Percentiles rank a stretch among this genome's conserved stretches.
Conservation (phyloP, 352 stramenopile genomes). For the Pythium phragmiticola region DNA sequence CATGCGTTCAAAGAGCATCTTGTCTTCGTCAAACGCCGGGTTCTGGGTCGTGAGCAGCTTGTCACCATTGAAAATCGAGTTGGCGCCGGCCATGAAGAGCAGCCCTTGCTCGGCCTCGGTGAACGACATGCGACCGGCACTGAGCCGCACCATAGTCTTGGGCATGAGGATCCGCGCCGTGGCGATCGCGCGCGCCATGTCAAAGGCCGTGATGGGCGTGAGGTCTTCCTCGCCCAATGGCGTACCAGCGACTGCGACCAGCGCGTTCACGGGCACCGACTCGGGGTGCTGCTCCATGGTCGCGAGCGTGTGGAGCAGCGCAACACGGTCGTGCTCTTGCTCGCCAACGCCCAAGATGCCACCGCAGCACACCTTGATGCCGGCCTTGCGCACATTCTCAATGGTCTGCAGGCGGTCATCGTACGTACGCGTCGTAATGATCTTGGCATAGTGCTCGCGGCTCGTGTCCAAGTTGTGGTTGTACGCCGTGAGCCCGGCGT, state of each 20-base stretch:
- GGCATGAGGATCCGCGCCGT: constrained; percentile 97
- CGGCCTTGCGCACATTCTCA: constrained; percentile 95
- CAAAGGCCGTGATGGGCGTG: constrained; percentile 89
- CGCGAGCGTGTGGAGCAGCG: constrained; percentile 94
- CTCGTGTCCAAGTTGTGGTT: constrained; percentile 99
- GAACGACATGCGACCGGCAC: constrained; percentile 96
- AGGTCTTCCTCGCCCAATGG: constrained; percentile 92
- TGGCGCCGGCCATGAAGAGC: constrained; percentile 97
- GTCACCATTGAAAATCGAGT: constrained; percentile 99
- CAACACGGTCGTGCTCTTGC: constrained; percentile 93
- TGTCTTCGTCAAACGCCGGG: constrained; percentile 95
- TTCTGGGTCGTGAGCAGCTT: constrained; percentile 97
- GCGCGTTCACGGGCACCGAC: constrained; percentile 96
- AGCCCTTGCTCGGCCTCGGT: constrained; percentile 95
- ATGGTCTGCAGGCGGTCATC: constrained; percentile 97
- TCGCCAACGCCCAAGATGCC: constrained; percentile 97
- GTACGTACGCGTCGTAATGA: constrained; percentile 96
- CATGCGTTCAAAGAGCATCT: constrained; percentile 93
- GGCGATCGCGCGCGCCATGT: constrained; percentile 98
- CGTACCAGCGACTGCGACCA: constrained; percentile 95
- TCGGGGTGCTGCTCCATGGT: constrained; percentile 96
- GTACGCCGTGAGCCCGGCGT: constrained; percentile 96
- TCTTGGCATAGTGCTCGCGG: constrained; percentile 97
- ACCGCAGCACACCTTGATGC: constrained; percentile 97
- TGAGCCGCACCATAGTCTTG: constrained; percentile 96